These are phyloP conservation scores for Blastobotrys peoriensis DNA, from an alignment of 805 yeast genomes.

Conservation along the genomic window DNA sequence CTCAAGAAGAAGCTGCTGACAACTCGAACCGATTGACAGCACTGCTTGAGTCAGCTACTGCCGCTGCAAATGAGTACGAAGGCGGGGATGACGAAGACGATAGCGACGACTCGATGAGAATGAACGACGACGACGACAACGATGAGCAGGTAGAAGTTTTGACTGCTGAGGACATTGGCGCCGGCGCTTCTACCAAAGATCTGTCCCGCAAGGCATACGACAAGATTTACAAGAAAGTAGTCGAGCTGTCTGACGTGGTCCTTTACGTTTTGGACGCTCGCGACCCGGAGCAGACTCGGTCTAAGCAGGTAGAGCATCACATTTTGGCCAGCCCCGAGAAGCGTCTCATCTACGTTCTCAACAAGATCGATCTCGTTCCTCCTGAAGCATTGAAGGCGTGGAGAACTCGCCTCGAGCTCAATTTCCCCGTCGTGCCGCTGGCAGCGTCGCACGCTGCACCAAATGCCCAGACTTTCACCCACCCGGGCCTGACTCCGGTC, in stretches of 20 bases:
- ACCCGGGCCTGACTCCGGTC: conserved; percentile 61
- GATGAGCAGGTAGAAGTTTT: conserved; percentile 46
- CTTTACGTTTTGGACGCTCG: conserved; percentile 95
- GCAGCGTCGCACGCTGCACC: conserved; percentile 68
- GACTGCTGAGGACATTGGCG: conserved; percentile 36
- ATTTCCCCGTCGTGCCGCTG: conserved; percentile 89
- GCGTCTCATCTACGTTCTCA: conserved; percentile 76
- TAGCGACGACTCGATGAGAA: conserved; percentile 39
- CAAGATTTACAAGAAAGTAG: conserved; percentile 87
- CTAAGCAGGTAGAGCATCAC: conserved; percentile 85
- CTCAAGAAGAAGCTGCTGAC: conserved; percentile 28
- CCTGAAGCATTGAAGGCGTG: conserved; percentile 76
- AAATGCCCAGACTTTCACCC: conserved; percentile 59
- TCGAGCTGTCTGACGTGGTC: conserved; percentile 86
- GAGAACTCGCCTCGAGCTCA: conserved; percentile 68
- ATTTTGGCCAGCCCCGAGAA: conserved; percentile 75
- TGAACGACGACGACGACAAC: conserved; percentile 37
- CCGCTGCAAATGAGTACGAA: conserved; percentile 70
- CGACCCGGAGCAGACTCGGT: conserved; percentile 93
- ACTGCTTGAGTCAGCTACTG: conserved; percentile 80
- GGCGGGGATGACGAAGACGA: conserved; percentile 35
- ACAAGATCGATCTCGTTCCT: conserved; percentile 91
- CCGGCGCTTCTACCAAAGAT: conserved; percentile 37
- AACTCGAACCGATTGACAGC: conserved; percentile 66
- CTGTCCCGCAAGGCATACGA: conserved; percentile 71